phyloP scores from a whole-genome alignment of 2,329 filamentous ascomycete genomes.

The Dissoconium aciculare region DNA sequence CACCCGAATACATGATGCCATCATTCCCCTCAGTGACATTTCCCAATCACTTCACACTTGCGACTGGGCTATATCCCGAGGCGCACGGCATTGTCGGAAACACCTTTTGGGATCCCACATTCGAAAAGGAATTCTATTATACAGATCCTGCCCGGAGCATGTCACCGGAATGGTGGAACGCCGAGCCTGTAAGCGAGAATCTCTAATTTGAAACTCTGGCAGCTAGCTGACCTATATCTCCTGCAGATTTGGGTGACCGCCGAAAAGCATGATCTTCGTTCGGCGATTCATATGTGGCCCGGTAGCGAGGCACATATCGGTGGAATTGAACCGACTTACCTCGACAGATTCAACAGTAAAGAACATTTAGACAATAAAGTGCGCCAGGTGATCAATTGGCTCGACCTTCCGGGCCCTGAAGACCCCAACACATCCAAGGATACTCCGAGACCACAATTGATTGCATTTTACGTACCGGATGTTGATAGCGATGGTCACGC shows the following conservation, averaged over 20 bases:
- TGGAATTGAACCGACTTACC: slow-evolving; percentile 56
- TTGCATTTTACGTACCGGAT: slow-evolving; percentile 87
- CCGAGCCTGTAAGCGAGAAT: slow-evolving; percentile 54
- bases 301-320: slow-evolving; percentile 80
- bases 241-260: slow-evolving; percentile 70
- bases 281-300: slow-evolving; percentile 96
- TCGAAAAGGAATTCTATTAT: slow-evolving; percentile 73
- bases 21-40: slow-evolving; percentile 96
- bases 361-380: slow-evolving; percentile 66
- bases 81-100: slow-evolving; percentile 88
- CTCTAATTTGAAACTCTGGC: too few relatives aligned
- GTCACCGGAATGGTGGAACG: slow-evolving; percentile 84
- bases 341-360: slow-evolving; percentile 72
- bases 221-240: too few relatives aligned
- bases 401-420: slow-evolving; percentile 67
- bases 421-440: slow-evolving; percentile 27
- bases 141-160: slow-evolving; percentile 62
- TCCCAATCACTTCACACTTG: slow-evolving; percentile 82
- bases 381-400: slow-evolving; percentile 59
- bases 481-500: slow-evolving; percentile 77
- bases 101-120: slow-evolving; percentile 74
- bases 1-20: slow-evolving; percentile 80
- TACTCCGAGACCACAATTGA: slow-evolving; percentile 65
- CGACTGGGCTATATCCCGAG: slow-evolving; percentile 84
- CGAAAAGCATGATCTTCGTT: slow-evolving; percentile 61